phyloP scores from a whole-genome alignment of 2,329 filamentous ascomycete species.

The Salinomyces thailandicus region DNA sequence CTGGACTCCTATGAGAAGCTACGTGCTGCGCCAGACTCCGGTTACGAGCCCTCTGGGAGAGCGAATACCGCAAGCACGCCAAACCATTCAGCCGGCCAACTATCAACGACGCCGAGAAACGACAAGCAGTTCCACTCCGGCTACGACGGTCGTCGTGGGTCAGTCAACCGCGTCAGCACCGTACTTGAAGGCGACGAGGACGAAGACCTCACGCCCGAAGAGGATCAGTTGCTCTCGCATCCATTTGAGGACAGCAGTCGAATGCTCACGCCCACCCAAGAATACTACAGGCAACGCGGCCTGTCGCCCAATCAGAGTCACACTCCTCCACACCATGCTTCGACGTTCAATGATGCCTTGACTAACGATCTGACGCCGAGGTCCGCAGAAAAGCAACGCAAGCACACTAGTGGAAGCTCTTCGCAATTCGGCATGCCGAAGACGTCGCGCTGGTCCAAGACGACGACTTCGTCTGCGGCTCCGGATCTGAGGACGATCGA shows the following conservation, averaged over 20 bases:
- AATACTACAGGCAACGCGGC: constrained; percentile 32
- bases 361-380: constrained; percentile 72
- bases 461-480: constrained; percentile 77
- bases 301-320: constrained; percentile 16
- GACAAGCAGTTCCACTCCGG: constrained; percentile 37
- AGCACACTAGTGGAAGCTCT: constrained; percentile 78
- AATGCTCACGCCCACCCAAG: constrained; percentile 51
- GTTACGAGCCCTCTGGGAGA: constrained; percentile 75
- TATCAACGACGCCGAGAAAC: constrained; percentile 28
- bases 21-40: constrained; percentile 56
- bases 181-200: constrained; percentile 77
- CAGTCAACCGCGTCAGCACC: constrained; percentile 78
- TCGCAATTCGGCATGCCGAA: constrained; percentile 65
- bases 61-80: constrained; percentile 64
- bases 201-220: constrained; percentile 45
- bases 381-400: constrained; percentile 66
- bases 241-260: constrained; percentile 51
- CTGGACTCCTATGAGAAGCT: constrained; percentile 61
- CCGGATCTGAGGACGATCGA: constrained; percentile 22
- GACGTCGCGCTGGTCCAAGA: constrained; percentile 95
- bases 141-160: constrained; percentile 43
- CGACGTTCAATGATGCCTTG: constrained; percentile 30
- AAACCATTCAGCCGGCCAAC: constrained; percentile 62
- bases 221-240: constrained; percentile 36
- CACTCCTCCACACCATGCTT: constrained; percentile 46